phyloP scores from a whole-genome alignment of 805 yeast genomes.

The Candida golubevii region DNA sequence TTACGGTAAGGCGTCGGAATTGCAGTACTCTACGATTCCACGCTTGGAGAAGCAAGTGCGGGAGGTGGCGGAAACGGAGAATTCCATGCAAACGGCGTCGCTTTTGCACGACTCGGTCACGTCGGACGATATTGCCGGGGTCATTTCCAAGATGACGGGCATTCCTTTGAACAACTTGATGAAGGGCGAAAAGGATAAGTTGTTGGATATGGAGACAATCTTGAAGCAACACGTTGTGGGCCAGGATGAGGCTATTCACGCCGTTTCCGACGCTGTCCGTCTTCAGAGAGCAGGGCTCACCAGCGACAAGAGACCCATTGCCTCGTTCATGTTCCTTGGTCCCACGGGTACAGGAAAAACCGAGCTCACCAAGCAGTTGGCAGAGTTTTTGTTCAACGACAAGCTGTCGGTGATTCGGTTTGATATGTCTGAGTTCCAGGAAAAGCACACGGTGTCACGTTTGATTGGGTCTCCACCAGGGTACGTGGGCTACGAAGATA shows the following conservation, averaged over 20 bases:
- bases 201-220: conserved; percentile 80
- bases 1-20: conserved; percentile 82
- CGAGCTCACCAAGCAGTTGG: conserved; percentile 87
- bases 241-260: conserved; percentile 89
- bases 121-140: conserved; percentile 89
- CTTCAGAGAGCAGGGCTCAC: conserved; percentile 96
- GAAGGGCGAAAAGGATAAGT: conserved; percentile 92
- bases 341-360: conserved; percentile 99
- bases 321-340: conserved; percentile 93
- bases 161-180: conserved; percentile 87
- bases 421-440: conserved; percentile 98
- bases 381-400: conserved; percentile 88
- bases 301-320: conserved; percentile 90
- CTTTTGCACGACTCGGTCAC: conserved; percentile 89
- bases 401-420: conserved; percentile 82
- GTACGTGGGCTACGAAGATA: conserved; percentile 91
- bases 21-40: conserved; percentile 86
- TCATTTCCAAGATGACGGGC: conserved; percentile 91
- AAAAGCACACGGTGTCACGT: conserved; percentile 84
- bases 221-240: conserved; percentile 81
- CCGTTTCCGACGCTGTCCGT: conserved; percentile 91
- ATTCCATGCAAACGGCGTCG: conserved; percentile 20
- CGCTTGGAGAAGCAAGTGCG: conserved; percentile 62
- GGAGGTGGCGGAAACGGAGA: conserved; percentile 37
- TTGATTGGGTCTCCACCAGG: conserved; percentile 98